A percentile compares a stretch with the other conserved stretches of the same genome.
Evolutionary conservation across 2,329 filamentous ascomycete genomes (phyloP).

Genomic region (Alternaria ventricosa): DNA sequence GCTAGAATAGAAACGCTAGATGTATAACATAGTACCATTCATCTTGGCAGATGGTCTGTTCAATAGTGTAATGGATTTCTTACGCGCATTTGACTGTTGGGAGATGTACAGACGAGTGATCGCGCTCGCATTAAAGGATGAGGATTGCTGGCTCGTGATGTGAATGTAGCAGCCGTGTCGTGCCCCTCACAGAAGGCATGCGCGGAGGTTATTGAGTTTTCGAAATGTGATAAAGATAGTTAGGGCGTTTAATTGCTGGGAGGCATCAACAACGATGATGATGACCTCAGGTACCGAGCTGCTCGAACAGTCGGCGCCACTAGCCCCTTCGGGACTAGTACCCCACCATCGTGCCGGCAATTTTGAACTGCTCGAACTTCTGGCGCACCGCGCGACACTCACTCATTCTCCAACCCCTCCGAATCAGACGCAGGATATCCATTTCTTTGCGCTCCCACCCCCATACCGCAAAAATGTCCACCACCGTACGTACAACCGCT

Average conservation of each 20-base stretch:
- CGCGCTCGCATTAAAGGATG: background rate
- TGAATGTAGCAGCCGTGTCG: background rate
- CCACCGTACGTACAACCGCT: conserved; percentile 92
- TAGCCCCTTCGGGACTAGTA: conserved; percentile 5
- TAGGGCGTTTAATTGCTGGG: background rate
- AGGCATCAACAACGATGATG: background rate
- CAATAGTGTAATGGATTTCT: background rate
- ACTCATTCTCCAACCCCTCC: conserved; percentile 17
- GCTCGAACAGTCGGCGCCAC: conserved; percentile 1
- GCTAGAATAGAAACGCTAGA: background rate
- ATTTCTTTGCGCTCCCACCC: conserved; percentile 77
- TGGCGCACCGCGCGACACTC: background rate
- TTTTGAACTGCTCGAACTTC: conserved; percentile 9
- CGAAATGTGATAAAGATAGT: background rate
- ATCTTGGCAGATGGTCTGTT: background rate
- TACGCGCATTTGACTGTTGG: background rate
- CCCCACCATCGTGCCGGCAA: conserved; percentile 10
- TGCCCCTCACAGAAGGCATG: background rate
- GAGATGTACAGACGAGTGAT: background rate
- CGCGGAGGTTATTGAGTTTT: background rate
- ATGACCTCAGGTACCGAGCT: background rate
- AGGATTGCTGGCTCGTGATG: background rate
- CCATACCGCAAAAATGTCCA: conserved; percentile 73
- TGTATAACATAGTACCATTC: background rate
- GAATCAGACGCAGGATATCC: conserved; percentile 78